These are phyloP conservation scores for Lactarius sp. DNA, from an alignment of 768 basidiomycete genomes.

Conservation along the genomic window DNA sequence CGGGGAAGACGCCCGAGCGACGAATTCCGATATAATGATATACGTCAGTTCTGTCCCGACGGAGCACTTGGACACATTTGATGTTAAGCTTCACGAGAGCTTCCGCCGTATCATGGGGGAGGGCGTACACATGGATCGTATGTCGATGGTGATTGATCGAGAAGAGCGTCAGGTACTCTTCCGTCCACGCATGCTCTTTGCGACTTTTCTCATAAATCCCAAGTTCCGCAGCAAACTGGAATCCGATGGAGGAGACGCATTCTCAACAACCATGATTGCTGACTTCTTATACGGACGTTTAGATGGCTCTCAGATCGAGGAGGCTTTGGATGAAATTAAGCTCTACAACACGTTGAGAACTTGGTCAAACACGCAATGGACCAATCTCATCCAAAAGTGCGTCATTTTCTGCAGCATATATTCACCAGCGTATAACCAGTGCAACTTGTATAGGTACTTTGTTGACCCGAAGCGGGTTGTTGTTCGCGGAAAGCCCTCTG, in stretches of 20 bases:
- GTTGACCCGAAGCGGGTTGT: constrained; percentile 67
- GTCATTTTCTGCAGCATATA: constrained; percentile 23
- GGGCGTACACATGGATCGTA: constrained; percentile 87
- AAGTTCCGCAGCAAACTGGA: constrained; percentile 83
- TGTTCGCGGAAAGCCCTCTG: constrained; percentile 87
- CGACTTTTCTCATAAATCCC: constrained; percentile 2
- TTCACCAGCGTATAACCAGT: not conserved
- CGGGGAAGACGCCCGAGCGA: constrained; percentile 68
- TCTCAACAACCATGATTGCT: constrained; percentile 66
- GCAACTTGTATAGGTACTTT: constrained; percentile 56
- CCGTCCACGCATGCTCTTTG: not conserved
- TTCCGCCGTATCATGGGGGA: constrained; percentile 63
- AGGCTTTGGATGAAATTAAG: constrained; percentile 72
- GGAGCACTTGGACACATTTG: constrained; percentile 70
- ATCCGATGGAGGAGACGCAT: constrained; percentile 75
- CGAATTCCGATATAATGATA: constrained; percentile 64
- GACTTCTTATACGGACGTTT: constrained; percentile 84
- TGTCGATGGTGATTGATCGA: constrained; percentile 78
- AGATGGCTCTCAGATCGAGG: constrained; percentile 73
- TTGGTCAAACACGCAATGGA: constrained; percentile 80
- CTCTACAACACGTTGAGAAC: constrained; percentile 59
- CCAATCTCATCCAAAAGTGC: constrained; percentile 66
- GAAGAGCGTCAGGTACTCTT: constrained; percentile 75
- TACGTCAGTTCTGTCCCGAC: constrained; percentile 82
- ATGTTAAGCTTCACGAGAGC: constrained; percentile 59